Conservation (phyloP, 768 basidiomycete species). For the Paxillus rubicundulus region DNA sequence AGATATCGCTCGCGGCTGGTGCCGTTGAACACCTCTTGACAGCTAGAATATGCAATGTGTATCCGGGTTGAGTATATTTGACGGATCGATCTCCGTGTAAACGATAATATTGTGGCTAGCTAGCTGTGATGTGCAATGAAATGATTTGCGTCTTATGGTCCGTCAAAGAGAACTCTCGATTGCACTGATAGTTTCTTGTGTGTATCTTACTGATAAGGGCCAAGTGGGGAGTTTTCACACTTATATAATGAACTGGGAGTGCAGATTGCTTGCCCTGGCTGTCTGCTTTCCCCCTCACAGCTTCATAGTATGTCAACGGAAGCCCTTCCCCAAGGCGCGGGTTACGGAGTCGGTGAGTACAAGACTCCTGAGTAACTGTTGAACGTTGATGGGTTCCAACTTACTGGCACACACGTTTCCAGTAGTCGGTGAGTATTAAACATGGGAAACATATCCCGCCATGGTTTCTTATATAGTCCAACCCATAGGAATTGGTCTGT, state of each 20-base stretch:
- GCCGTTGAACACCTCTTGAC: too few relatives aligned
- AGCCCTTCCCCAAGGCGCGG: constrained; percentile 75
- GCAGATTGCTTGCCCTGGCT: background rate
- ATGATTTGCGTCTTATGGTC: background rate
- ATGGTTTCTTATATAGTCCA: constrained; percentile 1
- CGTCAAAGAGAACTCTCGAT: background rate
- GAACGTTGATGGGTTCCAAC: background rate
- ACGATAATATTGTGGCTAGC: too few relatives aligned
- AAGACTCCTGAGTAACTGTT: background rate
- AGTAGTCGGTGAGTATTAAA: constrained; percentile 48
- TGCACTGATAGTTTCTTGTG: background rate
- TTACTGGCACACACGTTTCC: background rate
- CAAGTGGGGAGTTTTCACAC: background rate
- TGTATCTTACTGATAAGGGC: constrained; percentile 18
- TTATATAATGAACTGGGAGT: constrained; percentile 10
- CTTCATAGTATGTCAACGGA: constrained; percentile 24
- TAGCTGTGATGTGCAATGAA: background rate
- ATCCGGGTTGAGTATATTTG: too few relatives aligned
- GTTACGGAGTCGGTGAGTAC: constrained; percentile 75
- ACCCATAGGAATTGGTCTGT: constrained; percentile 73
- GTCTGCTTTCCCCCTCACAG: background rate
- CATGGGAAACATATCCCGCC: background rate
- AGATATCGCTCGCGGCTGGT: too few relatives aligned
- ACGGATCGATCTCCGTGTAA: too few relatives aligned
- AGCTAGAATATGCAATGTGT: too few relatives aligned